A percentile compares a stretch with the other conserved stretches of the same genome.
Conservation (phyloP, 2,329 filamentous ascomycete genomes). For the Neonectria ditissima region DNA sequence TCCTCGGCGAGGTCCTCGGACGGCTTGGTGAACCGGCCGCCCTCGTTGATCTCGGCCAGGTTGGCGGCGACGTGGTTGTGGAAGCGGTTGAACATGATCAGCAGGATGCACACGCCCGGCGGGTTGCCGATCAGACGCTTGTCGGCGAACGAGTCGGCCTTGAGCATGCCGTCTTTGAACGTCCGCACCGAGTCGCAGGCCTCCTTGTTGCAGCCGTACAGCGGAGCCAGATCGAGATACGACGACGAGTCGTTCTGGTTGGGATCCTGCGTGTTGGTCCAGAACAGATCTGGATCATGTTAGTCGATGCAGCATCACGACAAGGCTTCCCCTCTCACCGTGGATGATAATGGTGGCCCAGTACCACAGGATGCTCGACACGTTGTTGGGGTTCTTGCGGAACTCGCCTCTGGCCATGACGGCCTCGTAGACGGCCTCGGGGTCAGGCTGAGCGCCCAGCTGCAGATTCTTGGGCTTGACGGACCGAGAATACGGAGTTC, state of each 20-base stretch:
- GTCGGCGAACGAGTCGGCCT: conserved; percentile 79
- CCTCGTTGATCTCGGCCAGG: conserved; percentile 87
- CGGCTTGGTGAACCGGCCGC: conserved; percentile 79
- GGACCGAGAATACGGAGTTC: conserved; percentile 74
- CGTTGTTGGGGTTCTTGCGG: conserved; percentile 75
- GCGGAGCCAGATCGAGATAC: conserved; percentile 77
- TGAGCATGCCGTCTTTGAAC: conserved; percentile 77
- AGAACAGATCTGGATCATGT: conserved; percentile 69
- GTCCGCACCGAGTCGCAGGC: conserved; percentile 76
- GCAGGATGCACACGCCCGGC: conserved; percentile 75
- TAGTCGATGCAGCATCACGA: neutral
- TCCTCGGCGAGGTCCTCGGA: conserved; percentile 61
- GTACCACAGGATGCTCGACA: conserved; percentile 78
- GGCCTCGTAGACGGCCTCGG: conserved; percentile 70
- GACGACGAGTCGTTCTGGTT: conserved; percentile 75
- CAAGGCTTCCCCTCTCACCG: conserved; percentile 54
- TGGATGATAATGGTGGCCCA: conserved; percentile 81
- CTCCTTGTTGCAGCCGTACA: conserved; percentile 76
- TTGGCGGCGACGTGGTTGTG: conserved; percentile 89
- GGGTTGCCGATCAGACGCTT: conserved; percentile 77
- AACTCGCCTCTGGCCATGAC: conserved; percentile 66
- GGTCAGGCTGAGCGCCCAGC: conserved; percentile 76
- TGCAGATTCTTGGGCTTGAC: conserved; percentile 69
- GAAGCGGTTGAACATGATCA: conserved; percentile 86
- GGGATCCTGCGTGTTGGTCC: conserved; percentile 72